Evolutionary conservation across 768 basidiomycete species (phyloP).

Genomic region (Mycena vitilis): DNA sequence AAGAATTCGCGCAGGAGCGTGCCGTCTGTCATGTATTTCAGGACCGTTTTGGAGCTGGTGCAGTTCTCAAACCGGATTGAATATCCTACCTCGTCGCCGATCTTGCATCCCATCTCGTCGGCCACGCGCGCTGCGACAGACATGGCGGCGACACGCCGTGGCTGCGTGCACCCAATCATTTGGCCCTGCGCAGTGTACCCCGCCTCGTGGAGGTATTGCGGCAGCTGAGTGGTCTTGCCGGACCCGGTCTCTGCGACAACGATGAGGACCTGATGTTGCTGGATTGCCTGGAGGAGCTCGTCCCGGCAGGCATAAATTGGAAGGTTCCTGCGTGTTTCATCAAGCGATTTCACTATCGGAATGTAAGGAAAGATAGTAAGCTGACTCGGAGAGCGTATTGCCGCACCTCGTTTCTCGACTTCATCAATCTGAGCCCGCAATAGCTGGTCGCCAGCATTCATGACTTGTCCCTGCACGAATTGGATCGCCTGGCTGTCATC

Average conservation of each 20-base stretch:
- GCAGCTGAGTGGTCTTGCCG: slow-evolving; percentile 99
- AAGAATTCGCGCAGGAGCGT: slow-evolving; percentile 97
- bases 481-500: not conserved
- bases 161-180: slow-evolving; percentile 93
- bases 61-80: slow-evolving; percentile 99
- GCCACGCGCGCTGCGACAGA: slow-evolving; percentile 98
- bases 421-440: slow-evolving; percentile 7
- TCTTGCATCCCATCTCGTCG: slow-evolving; percentile 95
- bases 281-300: slow-evolving; percentile 1
- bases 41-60: slow-evolving; percentile 95
- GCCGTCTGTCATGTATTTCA: slow-evolving; percentile 99
- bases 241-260: slow-evolving; percentile 98
- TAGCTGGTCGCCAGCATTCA: not conserved
- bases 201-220: slow-evolving; percentile 94
- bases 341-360: slow-evolving; percentile 11
- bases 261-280: slow-evolving; percentile 88
- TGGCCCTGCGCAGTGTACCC: slow-evolving; percentile 90
- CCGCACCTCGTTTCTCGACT: slow-evolving; percentile 8
- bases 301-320: slow-evolving; percentile 6
- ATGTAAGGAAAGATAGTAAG: too few species aligned
- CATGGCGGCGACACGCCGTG: slow-evolving; percentile 98
- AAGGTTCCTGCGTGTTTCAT: slow-evolving; percentile 1
- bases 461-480: slow-evolving; percentile 10
- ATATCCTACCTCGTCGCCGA: slow-evolving; percentile 98
- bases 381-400: too few species aligned